Base-by-base conservation (phyloP, 2,329 filamentous ascomycete genomes). In the Juglanconis sp. region DNA sequence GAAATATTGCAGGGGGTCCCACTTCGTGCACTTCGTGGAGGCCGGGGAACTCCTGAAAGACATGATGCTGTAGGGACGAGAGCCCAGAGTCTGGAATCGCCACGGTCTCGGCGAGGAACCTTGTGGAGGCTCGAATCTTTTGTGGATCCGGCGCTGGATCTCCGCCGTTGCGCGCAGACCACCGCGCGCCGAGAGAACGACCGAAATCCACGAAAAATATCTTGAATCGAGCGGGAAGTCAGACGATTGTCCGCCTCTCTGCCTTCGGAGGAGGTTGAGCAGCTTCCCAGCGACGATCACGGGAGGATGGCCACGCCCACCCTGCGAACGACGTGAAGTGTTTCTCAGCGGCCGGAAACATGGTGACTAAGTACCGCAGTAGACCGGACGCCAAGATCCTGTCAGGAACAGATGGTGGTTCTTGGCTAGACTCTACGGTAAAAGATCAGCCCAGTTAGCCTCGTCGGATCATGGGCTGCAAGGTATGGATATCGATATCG, bases 131-230 rank as follows among this genome's bases (percentile, higher is more conserved):
- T 40, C 53, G 34, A 47, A 57, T 35, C 35, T 35, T 55, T 60
- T 60, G 58, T 59, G 61, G 61, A 63, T 53, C 61, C 57, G 50
- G 36, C 47, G 44, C 55, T 63, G 61, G 57, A 62, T 55, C 53
- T 60, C 57, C 59, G 56, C 55, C 54, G 56, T 48, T 42, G 38
- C 35, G 57, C 46, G 57, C 57, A 63, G 49, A 54, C 52, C 24
- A 52, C 31, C 17, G 53, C 53, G 44, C 61, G 61, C 61, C 61
- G 61, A 63, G 61, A 63, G 54, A 52, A 63, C 50, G 61, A 47
- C 61, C 61, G 61, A 63, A 44, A 57, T 57, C 46, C 24, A 49
- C 17, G 46, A 40, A 36, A 60, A 55, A 47, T 51, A 56, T 53
- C 49, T 59, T 53, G 52, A 44, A 62, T 57, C 42, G 53, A 59